phyloP scores from a whole-genome alignment of 352 stramenopile genomes.

The Phytopythium vexans region DNA sequence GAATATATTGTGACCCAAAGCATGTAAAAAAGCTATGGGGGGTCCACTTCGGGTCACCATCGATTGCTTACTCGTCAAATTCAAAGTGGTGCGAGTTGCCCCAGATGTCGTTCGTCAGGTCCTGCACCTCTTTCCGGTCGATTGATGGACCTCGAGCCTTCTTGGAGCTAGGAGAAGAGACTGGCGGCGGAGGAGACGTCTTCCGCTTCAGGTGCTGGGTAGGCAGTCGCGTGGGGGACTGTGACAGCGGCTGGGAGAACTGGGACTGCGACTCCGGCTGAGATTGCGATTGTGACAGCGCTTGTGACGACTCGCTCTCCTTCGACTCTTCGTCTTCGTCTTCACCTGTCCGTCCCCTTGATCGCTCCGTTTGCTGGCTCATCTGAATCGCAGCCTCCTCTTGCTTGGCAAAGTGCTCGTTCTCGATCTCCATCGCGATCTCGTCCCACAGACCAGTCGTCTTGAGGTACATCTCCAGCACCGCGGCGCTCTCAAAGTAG shows the following conservation, averaged over 20 bases:
- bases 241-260: background rate
- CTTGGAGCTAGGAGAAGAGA: constrained; percentile 19
- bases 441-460: constrained; percentile 59
- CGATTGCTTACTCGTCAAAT: constrained; percentile 42
- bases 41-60: no score
- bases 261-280: constrained; percentile 1
- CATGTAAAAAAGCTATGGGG: no score
- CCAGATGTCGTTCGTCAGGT: constrained; percentile 78
- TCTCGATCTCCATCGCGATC: constrained; percentile 37
- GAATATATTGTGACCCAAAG: constrained; percentile 21
- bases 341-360: background rate
- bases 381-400: constrained; percentile 16
- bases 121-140: constrained; percentile 53
- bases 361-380: constrained; percentile 16
- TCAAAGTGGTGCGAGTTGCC: constrained; percentile 77
- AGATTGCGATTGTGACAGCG: background rate
- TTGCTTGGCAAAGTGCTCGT: constrained; percentile 22
- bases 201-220: constrained; percentile 25
- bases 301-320: constrained; percentile 1
- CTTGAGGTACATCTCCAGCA: constrained; percentile 69
- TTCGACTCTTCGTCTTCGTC: constrained; percentile 6
- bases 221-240: background rate
- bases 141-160: constrained; percentile 20
- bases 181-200: constrained; percentile 12
- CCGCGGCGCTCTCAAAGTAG: constrained; percentile 69